phyloP scores from a whole-genome alignment of 208 protist species.

The Wallacemonas collosoma region DNA sequence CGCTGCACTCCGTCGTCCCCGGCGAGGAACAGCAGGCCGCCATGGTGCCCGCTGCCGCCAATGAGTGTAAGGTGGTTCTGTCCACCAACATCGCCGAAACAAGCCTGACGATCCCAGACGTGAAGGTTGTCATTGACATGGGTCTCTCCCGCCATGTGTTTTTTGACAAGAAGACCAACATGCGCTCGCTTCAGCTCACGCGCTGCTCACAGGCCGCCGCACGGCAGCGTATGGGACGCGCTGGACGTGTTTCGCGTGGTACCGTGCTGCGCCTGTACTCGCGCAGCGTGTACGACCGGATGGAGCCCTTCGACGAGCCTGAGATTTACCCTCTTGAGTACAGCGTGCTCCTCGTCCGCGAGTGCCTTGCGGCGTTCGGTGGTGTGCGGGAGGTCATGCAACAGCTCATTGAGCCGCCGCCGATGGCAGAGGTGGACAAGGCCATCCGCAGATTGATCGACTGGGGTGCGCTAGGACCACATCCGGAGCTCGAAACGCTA shows the following conservation, averaged over 20 bases:
- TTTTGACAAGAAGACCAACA: conserved; percentile 25
- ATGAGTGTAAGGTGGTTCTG: conserved; percentile 80
- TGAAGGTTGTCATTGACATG: conserved; percentile 90
- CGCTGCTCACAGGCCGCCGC: conserved; percentile 78
- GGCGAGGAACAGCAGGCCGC: conserved; percentile 20
- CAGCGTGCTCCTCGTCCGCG: conserved; percentile 24
- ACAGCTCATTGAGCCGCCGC: conserved; percentile 27
- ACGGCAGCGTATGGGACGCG: conserved; percentile 96
- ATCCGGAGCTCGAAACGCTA: conserved; percentile 15
- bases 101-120: conserved; percentile 90
- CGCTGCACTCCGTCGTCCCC: conserved; percentile 24
- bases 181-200: conserved; percentile 17
- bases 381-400: conserved; percentile 24
- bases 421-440: conserved; percentile 10
- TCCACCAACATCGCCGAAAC: conserved; percentile 96
- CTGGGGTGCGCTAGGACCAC: conserved; percentile 25
- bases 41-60: conserved; percentile 14
- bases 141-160: conserved; percentile 18
- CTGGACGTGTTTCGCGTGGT: conserved; percentile 92
- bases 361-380: conserved; percentile 23
- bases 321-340: conserved; percentile 34
- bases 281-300: conserved; percentile 1
- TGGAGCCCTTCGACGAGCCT: conserved; percentile 27
- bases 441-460: conserved; percentile 19
- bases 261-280: conserved; percentile 95